Percentiles rank a stretch among this genome's conserved stretches.
These are phyloP conservation scores for Thyridium curvatum DNA, from an alignment of 2,329 filamentous ascomycete species.

Conservation along the genomic window DNA sequence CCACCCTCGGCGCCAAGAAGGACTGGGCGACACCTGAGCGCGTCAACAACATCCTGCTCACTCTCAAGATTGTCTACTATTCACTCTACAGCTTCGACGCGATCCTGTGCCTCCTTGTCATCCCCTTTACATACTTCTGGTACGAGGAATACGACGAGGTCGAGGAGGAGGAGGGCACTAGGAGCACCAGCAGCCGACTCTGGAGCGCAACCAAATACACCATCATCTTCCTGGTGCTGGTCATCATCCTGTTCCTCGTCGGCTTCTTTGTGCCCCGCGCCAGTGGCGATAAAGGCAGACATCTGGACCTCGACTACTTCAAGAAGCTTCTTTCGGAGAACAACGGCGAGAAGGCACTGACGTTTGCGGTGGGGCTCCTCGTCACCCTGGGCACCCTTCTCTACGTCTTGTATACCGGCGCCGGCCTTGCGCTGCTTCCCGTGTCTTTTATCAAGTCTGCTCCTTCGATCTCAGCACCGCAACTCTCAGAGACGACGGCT, in stretches of 20 bases:
- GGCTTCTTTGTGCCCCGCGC: slow-evolving; percentile 91
- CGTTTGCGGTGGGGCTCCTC: slow-evolving; percentile 83
- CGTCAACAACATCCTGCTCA: slow-evolving; percentile 70
- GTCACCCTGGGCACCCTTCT: slow-evolving; percentile 80
- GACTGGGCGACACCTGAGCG: slow-evolving; percentile 86
- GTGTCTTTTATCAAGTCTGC: slow-evolving; percentile 89
- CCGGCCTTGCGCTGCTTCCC: slow-evolving; percentile 82
- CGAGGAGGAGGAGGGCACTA: slow-evolving; percentile 70
- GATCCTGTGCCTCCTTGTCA: slow-evolving; percentile 77
- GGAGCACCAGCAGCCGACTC: slow-evolving; percentile 65
- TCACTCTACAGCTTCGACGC: slow-evolving; percentile 87
- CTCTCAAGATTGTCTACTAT: slow-evolving; percentile 87
- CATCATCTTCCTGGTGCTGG: slow-evolving; percentile 70
- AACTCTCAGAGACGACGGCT: slow-evolving; percentile 69
- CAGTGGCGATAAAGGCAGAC: slow-evolving; percentile 55
- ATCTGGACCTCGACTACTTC: slow-evolving; percentile 87
- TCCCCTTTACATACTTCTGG: slow-evolving; percentile 97
- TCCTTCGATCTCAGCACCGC: slow-evolving; percentile 76
- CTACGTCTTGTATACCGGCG: slow-evolving; percentile 83
- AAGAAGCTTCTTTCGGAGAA: slow-evolving; percentile 77
- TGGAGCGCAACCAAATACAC: slow-evolving; percentile 91
- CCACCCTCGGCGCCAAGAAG: slow-evolving; percentile 75
- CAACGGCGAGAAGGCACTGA: slow-evolving; percentile 85
- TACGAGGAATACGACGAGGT: slow-evolving; percentile 96
- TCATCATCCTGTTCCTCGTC: slow-evolving; percentile 78